Percentiles rank a stretch among this genome's conserved stretches.
Conservation (phyloP, 1,139 yeast species). For the Magnusiomyces starmeri region DNA sequence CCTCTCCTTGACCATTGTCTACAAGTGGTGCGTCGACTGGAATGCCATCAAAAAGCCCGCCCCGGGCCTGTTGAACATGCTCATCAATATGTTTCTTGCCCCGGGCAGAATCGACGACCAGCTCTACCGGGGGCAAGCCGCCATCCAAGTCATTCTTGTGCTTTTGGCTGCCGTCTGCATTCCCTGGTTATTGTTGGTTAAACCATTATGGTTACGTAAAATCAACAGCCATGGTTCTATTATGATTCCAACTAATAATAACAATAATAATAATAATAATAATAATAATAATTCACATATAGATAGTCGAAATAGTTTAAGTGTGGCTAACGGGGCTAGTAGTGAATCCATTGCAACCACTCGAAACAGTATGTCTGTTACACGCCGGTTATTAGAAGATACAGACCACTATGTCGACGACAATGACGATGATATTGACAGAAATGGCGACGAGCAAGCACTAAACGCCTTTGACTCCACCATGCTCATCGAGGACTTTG, state of each 20-base stretch:
- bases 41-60: conserved; percentile 63
- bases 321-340: neutral
- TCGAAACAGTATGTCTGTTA: no score
- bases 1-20: conserved; percentile 71
- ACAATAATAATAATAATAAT: no score
- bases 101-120: conserved; percentile 87
- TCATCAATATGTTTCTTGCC: conserved; percentile 89
- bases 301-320: neutral
- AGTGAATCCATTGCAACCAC: neutral
- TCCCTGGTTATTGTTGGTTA: conserved; percentile 84
- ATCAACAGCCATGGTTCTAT: conserved; percentile 22
- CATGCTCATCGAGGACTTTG: neutral
- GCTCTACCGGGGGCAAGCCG: conserved; percentile 76
- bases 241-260: neutral
- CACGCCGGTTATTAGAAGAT: conserved; percentile 15
- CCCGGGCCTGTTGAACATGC: conserved; percentile 89
- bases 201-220: conserved; percentile 64
- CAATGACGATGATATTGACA: no score
- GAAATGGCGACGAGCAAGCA: conserved; percentile 27
- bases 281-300: no score
- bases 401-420: conserved; percentile 18
- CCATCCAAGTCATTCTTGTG: conserved; percentile 67
- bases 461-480: conserved; percentile 13
- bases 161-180: conserved; percentile 78
- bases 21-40: conserved; percentile 97